These are phyloP conservation scores for Phytophthora meadii DNA, from an alignment of 352 stramenopile species.

Conservation along the genomic window DNA sequence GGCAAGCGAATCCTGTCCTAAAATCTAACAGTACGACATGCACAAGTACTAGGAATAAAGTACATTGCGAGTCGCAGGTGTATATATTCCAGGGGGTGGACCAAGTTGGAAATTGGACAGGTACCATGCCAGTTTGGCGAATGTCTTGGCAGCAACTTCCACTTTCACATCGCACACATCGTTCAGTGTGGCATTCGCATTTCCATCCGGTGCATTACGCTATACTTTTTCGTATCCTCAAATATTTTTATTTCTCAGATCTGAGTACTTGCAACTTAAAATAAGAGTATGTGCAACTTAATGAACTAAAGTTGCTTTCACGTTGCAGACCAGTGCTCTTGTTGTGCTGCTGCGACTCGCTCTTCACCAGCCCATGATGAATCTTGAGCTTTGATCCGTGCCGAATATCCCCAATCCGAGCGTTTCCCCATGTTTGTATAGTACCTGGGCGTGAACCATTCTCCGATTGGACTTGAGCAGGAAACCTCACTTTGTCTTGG, in stretches of 20 bases:
- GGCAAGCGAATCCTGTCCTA: too few relatives aligned
- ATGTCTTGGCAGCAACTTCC: not conserved
- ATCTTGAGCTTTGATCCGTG: conserved; percentile 34
- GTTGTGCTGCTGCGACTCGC: conserved; percentile 14
- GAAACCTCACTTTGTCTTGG: conserved; percentile 9
- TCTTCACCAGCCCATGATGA: conserved; percentile 31
- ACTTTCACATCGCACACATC: conserved; percentile 9
- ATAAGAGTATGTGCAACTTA: conserved; percentile 1
- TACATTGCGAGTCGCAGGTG: not conserved
- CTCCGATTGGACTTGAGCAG: conserved; percentile 28
- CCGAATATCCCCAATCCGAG: conserved; percentile 32
- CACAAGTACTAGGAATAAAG: too few relatives aligned
- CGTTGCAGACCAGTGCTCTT: conserved; percentile 9
- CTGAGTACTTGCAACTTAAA: not conserved
- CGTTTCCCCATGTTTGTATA: conserved; percentile 4
- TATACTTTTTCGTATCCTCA: conserved; percentile 6
- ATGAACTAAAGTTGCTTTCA: not conserved
- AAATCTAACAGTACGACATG: too few relatives aligned
- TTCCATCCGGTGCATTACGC: conserved; percentile 12
- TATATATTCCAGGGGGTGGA: conserved; percentile 3
- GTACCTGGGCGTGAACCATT: conserved; percentile 16
- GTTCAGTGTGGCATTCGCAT: conserved; percentile 19
- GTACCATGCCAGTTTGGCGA: not conserved
- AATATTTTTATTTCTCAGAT: conserved; percentile 19
- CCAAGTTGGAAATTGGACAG: not conserved